Evolutionary conservation across 176 grass and related monocot genomes (phyloP).

Genomic region (Carex kokanica): DNA sequence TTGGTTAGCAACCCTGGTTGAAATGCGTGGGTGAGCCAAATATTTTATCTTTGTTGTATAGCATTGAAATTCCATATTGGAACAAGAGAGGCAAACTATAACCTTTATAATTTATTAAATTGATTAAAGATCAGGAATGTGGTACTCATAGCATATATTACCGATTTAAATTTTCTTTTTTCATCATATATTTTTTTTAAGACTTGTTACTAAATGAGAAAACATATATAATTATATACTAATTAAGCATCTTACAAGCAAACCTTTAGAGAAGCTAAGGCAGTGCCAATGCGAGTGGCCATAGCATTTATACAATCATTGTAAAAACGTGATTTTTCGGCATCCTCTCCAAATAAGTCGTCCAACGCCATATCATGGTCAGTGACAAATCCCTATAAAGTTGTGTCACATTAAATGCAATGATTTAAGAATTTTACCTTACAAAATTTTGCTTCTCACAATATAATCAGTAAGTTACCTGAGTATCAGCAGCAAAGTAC

Average conservation of each 20-base stretch:
- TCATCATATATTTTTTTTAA: conserved; percentile 4
- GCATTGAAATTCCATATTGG: background rate
- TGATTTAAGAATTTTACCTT: conserved; percentile 4
- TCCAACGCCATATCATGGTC: conserved; percentile 81
- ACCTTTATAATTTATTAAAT: background rate
- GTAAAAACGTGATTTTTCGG: conserved; percentile 51
- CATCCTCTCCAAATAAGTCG: conserved; percentile 63
- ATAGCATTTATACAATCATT: conserved; percentile 67
- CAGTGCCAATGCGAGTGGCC: conserved; percentile 78
- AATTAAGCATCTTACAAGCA: background rate
- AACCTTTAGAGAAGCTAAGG: conserved; percentile 94
- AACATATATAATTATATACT: background rate
- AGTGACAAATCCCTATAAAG: conserved; percentile 71
- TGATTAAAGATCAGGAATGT: background rate
- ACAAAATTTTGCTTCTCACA: conserved; percentile 8
- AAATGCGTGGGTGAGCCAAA: background rate
- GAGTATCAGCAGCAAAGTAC: conserved; percentile 92
- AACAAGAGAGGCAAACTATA: background rate
- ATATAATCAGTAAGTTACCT: conserved; percentile 43
- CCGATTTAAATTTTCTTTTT: conserved; percentile 9
- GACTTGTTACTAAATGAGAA: conserved; percentile 1
- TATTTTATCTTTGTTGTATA: background rate
- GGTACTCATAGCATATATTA: background rate
- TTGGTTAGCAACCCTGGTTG: background rate
- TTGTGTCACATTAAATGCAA: conserved; percentile 14